A percentile compares a stretch with the other conserved stretches of the same genome.
Evolutionary conservation across 108 stramenopile species (phyloP).

Genomic region (Cylindrotheca closterium): DNA sequence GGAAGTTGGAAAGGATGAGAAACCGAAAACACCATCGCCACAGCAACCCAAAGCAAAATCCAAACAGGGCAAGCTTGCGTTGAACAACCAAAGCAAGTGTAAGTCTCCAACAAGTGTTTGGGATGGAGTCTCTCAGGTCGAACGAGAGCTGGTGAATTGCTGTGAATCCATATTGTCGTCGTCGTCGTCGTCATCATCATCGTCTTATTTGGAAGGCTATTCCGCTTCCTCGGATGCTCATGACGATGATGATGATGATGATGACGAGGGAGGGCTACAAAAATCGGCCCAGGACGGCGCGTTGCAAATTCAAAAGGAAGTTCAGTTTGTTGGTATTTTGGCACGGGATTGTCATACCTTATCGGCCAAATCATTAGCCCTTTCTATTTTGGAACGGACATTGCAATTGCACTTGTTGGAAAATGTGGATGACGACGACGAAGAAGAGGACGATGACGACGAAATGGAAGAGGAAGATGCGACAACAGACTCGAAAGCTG

Average conservation of each 20-base stretch:
- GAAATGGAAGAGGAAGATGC: not conserved
- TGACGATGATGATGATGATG: not conserved
- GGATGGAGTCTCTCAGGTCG: conserved; percentile 29
- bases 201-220: too few species aligned
- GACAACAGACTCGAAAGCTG: not conserved
- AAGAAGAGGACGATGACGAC: conserved; percentile 3
- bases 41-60: not conserved
- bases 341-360: conserved; percentile 41
- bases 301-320: conserved; percentile 25
- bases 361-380: conserved; percentile 24
- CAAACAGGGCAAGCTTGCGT: too few species aligned
- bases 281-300: conserved; percentile 16
- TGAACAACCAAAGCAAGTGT: too few species aligned
- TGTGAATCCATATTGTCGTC: conserved; percentile 41
- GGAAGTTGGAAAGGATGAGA: not conserved
- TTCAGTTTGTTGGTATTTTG: conserved; percentile 40
- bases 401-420: conserved; percentile 24
- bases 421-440: not conserved
- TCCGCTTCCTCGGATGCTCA: not conserved
- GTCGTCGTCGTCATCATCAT: too few species aligned
- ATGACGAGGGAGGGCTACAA: not conserved
- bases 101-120: too few species aligned
- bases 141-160: conserved; percentile 37
- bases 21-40: conserved; percentile 1
- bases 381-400: conserved; percentile 56